Percentiles rank a stretch among this genome's conserved stretches.
Conservation (phyloP, 768 basidiomycete genomes). For the Lentinus brumalis region DNA sequence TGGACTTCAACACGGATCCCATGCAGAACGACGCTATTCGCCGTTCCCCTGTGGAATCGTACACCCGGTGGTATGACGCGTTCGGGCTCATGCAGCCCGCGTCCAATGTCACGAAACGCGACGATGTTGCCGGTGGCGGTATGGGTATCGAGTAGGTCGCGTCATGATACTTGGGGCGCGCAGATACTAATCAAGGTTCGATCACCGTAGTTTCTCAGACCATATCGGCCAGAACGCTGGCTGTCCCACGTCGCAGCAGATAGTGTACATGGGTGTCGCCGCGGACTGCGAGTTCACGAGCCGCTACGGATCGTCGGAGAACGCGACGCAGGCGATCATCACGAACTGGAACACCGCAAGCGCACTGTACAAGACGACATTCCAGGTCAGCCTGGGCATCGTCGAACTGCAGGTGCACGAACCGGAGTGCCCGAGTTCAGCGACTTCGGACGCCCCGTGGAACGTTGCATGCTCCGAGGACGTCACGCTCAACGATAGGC, state of each 20-base stretch:
- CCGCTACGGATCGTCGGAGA: conserved; percentile 61
- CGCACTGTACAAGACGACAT: conserved; percentile 72
- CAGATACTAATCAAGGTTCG: background rate
- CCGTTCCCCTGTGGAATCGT: conserved; percentile 27
- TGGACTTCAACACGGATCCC: conserved; percentile 67
- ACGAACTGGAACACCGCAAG: conserved; percentile 81
- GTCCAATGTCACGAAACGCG: conserved; percentile 44
- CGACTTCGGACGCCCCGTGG: conserved; percentile 63
- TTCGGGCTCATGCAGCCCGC: conserved; percentile 37
- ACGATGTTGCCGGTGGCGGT: conserved; percentile 55
- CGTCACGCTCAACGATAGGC: conserved; percentile 63
- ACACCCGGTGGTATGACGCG: conserved; percentile 47
- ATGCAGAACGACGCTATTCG: conserved; percentile 52
- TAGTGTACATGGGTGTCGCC: conserved; percentile 86
- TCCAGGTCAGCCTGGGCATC: conserved; percentile 85
- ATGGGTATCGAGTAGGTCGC: conserved; percentile 54
- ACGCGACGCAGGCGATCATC: conserved; percentile 74
- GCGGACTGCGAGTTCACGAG: conserved; percentile 81
- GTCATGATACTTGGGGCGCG: background rate
- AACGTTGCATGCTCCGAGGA: conserved; percentile 65
- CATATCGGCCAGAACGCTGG: conserved; percentile 70
- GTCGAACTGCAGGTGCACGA: conserved; percentile 77
- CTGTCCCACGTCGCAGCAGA: conserved; percentile 72
- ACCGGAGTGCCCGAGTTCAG: conserved; percentile 59
- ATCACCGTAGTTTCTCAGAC: conserved; percentile 57